Base-by-base conservation (phyloP, 108 stramenopile genomes). In the Discostella pseudostelligera region DNA sequence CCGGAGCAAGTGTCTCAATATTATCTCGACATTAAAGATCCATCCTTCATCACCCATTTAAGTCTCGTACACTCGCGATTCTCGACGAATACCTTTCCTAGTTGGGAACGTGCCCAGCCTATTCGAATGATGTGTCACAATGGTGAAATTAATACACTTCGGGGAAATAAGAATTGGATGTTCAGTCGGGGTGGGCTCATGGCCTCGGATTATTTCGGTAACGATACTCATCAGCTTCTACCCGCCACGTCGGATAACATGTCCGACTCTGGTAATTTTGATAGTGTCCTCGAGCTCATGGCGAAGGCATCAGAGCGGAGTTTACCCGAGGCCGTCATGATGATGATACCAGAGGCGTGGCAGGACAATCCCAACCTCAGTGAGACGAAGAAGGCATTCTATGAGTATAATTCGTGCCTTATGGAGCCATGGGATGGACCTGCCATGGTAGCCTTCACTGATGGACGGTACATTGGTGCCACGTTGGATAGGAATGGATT, bases 401-500 rank as follows among this genome's bases (percentile, higher is more conserved):
- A 97, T 78, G 96, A 98, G 77, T 98, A 97, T 86, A 96, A 98
- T 71, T 94, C 93, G 8, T 92, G 90, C 69, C 77, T 97, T 60
- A 97, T 97, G 98, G 98, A 98, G 85, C 98, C 98, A 21, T 98
- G 98, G 98, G 98, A 98, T 78, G 98, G 98, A 50, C 98, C 98
- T 26, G 98, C 98, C 64, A 96, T 97, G 95, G 96, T 98, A 62
- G 96, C 96, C 61, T 98, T 98, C 66, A 97, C 98, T 9, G 96
- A 98, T 77, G 93, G 92, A 25, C 75, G 90, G 25, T 95, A 92
- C 77, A 90, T 95, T 71, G 96, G 95, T 67, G 96, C 96, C 22
- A 95, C 94, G 12, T 62, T 97, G 61, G 96, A 97, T 80, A 84
- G 96, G 44, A 97, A 97, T 74, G 96, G 96, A 50, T 86, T 97